A percentile compares a stretch with the other conserved stretches of the same genome.
Evolutionary conservation across 164 flowering plant genomes (phyloP).

Genomic region (Vitis riparia): DNA sequence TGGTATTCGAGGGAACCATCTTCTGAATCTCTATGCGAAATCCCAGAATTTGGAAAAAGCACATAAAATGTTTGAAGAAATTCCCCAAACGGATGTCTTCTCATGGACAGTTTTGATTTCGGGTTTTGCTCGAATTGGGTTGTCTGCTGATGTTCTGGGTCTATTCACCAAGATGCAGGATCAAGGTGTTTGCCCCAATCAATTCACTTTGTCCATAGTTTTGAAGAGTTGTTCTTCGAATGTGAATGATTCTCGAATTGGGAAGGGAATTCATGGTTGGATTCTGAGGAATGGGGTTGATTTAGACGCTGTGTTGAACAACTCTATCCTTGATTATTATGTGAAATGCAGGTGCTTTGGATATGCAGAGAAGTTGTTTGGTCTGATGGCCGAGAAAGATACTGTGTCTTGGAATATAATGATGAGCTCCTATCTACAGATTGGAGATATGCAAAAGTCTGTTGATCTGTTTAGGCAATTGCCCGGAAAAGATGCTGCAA

Average conservation of each 20-base stretch:
- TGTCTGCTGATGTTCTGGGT: slow-evolving; percentile 28
- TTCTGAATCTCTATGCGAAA: slow-evolving; percentile 41
- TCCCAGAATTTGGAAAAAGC: slow-evolving; percentile 31
- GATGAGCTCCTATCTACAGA: slow-evolving; percentile 43
- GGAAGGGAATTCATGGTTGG: slow-evolving; percentile 70
- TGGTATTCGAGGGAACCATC: slow-evolving; percentile 20
- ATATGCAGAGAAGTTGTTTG: slow-evolving; percentile 46
- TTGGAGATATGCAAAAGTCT: slow-evolving; percentile 46
- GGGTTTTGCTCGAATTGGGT: slow-evolving; percentile 39
- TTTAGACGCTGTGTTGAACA: slow-evolving; percentile 46
- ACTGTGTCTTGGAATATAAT: slow-evolving; percentile 63
- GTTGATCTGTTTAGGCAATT: slow-evolving; percentile 47
- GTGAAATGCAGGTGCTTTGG: slow-evolving; percentile 45
- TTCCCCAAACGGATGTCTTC: slow-evolving; percentile 47
- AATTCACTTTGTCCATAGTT: slow-evolving; percentile 56
- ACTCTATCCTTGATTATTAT: slow-evolving; percentile 60
- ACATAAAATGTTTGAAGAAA: slow-evolving; percentile 63
- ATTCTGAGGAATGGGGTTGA: slow-evolving; percentile 40
- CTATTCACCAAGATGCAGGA: slow-evolving; percentile 40
- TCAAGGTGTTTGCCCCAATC: slow-evolving; percentile 52
- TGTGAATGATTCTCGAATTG: slow-evolving; percentile 26
- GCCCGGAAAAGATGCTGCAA: slow-evolving; percentile 48
- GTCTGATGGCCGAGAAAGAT: slow-evolving; percentile 39
- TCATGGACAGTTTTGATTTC: slow-evolving; percentile 68
- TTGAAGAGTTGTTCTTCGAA: slow-evolving; percentile 54